Conservation (phyloP, 202 grass and related monocot species). For the Setaria viridis region DNA sequence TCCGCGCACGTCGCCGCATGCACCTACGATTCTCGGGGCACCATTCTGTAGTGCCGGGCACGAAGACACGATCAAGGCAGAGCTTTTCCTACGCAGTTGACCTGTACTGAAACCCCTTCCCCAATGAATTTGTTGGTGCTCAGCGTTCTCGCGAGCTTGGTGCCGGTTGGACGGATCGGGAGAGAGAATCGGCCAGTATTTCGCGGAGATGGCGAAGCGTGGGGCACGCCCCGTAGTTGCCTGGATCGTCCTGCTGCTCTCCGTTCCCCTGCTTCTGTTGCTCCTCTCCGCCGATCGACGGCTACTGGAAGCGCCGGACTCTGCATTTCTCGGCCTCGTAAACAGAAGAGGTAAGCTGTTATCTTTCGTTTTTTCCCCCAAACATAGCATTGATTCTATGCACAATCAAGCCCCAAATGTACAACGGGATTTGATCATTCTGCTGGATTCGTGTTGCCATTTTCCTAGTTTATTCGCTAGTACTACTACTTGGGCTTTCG, state of each 20-base stretch:
- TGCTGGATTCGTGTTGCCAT: background rate
- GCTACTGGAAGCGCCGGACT: background rate
- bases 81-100: conserved; percentile 26
- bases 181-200: background rate
- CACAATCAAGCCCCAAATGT: background rate
- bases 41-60: conserved; percentile 1
- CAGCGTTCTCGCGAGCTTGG: background rate
- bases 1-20: conserved; percentile 19
- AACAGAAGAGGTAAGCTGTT: background rate
- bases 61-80: background rate
- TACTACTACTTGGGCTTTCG: background rate
- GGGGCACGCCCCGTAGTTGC: background rate
- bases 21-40: background rate
- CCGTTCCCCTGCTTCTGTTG: background rate
- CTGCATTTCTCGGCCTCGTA: background rate
- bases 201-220: background rate
- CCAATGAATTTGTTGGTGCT: conserved; percentile 20
- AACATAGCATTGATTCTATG: background rate
- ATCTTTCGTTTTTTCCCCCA: background rate
- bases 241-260: conserved; percentile 29
- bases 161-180: background rate
- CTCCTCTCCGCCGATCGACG: conserved; percentile 13
- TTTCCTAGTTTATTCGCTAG: background rate
- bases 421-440: background rate
- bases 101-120: background rate